Evolutionary conservation across 106 monocot genomes (phyloP), one percentile per base, ranked within the genome.

Genomic region (Ottelia alismoides): DNA sequence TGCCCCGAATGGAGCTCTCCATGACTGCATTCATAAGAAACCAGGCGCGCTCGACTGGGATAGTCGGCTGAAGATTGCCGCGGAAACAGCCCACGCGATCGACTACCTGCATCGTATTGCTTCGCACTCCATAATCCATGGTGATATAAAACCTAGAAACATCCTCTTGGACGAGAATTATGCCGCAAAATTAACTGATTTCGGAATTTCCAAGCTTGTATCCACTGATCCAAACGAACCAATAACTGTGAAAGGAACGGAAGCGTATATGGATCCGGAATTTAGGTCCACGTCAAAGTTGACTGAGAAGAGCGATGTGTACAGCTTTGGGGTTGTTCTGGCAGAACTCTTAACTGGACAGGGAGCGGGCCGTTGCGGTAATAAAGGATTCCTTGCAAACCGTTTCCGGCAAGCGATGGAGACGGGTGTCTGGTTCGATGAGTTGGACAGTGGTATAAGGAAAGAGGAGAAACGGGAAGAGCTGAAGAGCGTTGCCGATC

Each of bases 261-360:
- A 3, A n/a, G 18, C 12, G 20, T 51, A 51, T 22, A 51, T 22
- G 2, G 51, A 51, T 22, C 51, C 51, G 2, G 51, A 51, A 24
- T 22, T 2, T 6, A 22, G 2, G 12, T 0, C 12, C 20, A 51
- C 51, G 2, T 11, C 22, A 11, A 12, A 2, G 22, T n/a, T 24
- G 9, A 51, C 51, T 11, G 25, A 23, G 51, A 51, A 51, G 25
- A 51, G 51, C 25, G 51, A 51, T 22, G 51, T 51, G 20, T 51
- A 51, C 25, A 6, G 20, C 20, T 51, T 51, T 12, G 51, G 51
- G 25, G 19, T 24, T 11, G 0, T 51, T n/a, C 51, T 51, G 12
- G 22, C 22, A 9, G 51, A 20, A 6, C 51, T 51, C 7, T 20
- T 51, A 22, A 5, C 22, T 19, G 51, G 51, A 2, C 20, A 51